Base-by-base conservation (phyloP, 2,329 filamentous ascomycete species). In the Hysterium pulicare region DNA sequence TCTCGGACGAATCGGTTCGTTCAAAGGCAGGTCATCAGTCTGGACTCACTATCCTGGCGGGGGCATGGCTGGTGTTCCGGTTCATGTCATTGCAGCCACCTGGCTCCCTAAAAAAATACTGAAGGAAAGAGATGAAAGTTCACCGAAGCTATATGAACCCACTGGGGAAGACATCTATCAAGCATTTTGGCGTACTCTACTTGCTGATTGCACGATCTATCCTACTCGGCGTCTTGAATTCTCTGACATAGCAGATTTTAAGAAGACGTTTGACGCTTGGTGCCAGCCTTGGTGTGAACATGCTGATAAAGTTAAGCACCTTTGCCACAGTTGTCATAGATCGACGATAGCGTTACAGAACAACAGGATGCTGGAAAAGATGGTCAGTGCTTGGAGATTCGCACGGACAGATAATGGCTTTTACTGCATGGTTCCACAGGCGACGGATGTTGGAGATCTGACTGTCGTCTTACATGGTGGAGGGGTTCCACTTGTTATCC, bases 311-410 rank as follows among this genome's bases (percentile, higher is more conserved):
- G 28, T 32, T 32, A 3, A 5, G 4, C 9, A 10, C 4, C 3
- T 16, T 34, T 6, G 21, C 15, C 17, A 34, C 3, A 59, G 65
- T 21, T 42, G 50, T 2, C 50, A 74, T 2, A 70, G 71, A 1
- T 19, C 11, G 23, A 10, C 16, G 11, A 23, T 11, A 9, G 33
- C 13, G 4, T 11, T 23, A 15, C 31, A 19, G 32, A 26, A 6
- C 8, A n/a, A n/a, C 16, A 9, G 8, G 8, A n/a, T n/a, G 8
- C 16, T 38, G 74, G 74, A 43, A 44, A 73, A 3, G 56, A 17
- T 16, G 3, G 13, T 26, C 11, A 16, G 9, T 38, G n/a, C 20
- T n/a, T 36, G 33, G 40, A 10, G n/a, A 4, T 38, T 43, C 31
- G 28, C 30, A 16, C 3, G 38, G 5, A 5, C 26, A 20, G 35